Conservation (phyloP, 371 early-diverging fungal species). For the Mortierella sp. region DNA sequence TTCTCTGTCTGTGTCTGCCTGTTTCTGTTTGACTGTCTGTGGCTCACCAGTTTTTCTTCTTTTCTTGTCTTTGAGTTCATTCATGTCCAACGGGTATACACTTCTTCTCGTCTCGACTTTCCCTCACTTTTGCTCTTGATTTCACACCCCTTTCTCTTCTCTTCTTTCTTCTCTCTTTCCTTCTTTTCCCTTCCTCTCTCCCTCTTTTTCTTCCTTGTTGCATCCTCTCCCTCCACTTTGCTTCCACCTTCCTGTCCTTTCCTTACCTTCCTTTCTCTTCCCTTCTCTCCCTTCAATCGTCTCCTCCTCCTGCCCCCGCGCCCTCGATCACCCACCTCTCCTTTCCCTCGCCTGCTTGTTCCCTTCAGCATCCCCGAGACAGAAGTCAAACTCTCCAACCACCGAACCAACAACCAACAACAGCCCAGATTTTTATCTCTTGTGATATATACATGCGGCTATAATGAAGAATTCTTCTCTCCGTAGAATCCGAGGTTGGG, state of each 20-base stretch:
- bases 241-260: constrained; percentile 4
- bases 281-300: background rate
- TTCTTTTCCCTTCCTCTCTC: background rate
- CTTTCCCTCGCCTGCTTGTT: background rate
- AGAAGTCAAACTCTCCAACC: background rate
- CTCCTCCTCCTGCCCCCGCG: too few species aligned
- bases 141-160: background rate
- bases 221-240: background rate
- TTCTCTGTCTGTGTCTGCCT: background rate
- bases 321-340: background rate
- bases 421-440: background rate
- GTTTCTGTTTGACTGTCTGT: background rate
- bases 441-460: background rate
- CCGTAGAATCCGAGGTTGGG: background rate
- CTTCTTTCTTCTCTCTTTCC: background rate
- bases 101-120: background rate
- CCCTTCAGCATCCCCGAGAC: background rate
- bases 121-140: background rate
- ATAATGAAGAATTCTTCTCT: background rate
- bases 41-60: background rate
- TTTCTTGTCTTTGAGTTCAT: background rate
- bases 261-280: background rate
- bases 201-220: background rate
- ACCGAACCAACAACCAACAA: background rate
- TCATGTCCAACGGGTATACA: background rate